Evolutionary conservation across 495 filamentous ascomycete species (phyloP), one percentile per base, ranked within the genome.

Genomic region (Parmelia sp.): DNA sequence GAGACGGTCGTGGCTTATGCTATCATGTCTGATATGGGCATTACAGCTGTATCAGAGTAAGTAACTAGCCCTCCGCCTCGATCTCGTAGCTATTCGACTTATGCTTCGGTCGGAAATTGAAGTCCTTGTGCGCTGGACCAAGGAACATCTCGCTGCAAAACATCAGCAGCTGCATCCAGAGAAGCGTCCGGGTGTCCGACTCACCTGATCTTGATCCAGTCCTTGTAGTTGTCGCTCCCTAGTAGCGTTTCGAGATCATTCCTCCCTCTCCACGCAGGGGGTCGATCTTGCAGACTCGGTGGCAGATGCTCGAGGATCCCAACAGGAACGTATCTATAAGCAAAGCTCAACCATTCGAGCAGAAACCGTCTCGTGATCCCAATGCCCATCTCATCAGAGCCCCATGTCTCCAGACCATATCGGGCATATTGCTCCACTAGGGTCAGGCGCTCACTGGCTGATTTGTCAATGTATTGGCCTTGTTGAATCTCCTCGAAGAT

Each of bases 151-250:
- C 94, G 71, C 91, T 96, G 60, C 31, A 33, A 55, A 51, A 33
- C 59, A 49, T 74, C 45, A 71, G 68, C 66, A 62, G 49, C n/a
- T 59, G 57, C 49, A 57, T 25, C 37, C 19, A 12, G 15, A 29
- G 53, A 47, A 1, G 29, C 21, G 23, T 33, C 15, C 23, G 36
- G 0, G 33, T 39, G n/a, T 37, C 15, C 19, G 61, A 44, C 21
- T 47, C 83, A 95, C 91, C 89, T 94, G 71, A 98, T 95, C 81
- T 96, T 97, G 70, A 98, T 90, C 94, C 94, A 98, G 75, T 98
- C 94, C 77, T 86, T 88, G 75, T 95, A 96, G 74, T 97, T 88
- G 44, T 83, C 83, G 77, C 92, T 96, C 14, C 84, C 87, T 76
- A 98, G 76, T 66, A 98, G 76, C 53, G 90, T 95, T 82, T 98